Evolutionary conservation across 2,329 filamentous ascomycete species (phyloP).

Genomic region (Xylariaceae sp.): DNA sequence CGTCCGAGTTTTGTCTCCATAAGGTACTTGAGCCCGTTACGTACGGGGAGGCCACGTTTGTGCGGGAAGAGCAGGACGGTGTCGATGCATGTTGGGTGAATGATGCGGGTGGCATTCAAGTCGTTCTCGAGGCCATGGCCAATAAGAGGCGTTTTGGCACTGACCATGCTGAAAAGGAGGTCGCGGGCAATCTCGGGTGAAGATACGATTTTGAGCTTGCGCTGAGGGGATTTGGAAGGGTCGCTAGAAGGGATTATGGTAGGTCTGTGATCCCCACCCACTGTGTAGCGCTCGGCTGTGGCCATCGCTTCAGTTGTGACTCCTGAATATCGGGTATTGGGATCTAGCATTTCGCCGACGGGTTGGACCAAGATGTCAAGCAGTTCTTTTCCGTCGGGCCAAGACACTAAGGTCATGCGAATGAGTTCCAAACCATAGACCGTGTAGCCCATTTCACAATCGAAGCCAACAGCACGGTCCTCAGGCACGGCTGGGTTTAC

Average conservation of each 20-base stretch:
- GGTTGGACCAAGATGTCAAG: constrained; percentile 84
- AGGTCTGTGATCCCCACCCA: constrained; percentile 25
- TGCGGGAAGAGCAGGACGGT: constrained; percentile 83
- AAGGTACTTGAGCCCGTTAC: constrained; percentile 73
- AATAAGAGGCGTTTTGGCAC: constrained; percentile 75
- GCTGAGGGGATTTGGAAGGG: constrained; percentile 29
- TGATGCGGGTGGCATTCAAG: constrained; percentile 76
- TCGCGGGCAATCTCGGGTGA: constrained; percentile 71
- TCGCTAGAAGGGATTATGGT: constrained; percentile 22
- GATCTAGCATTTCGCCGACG: constrained; percentile 76
- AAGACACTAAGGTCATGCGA: constrained; percentile 81
- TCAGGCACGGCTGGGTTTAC: constrained; percentile 49
- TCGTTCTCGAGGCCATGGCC: constrained; percentile 97
- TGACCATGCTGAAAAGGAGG: constrained; percentile 71
- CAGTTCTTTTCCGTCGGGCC: constrained; percentile 72
- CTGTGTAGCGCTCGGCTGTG: constrained; percentile 57
- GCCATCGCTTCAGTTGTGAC: constrained; percentile 74
- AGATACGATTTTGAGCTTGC: constrained; percentile 65
- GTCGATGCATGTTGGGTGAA: constrained; percentile 82
- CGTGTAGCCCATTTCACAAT: constrained; percentile 98
- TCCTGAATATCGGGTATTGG: constrained; percentile 90
- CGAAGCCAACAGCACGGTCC: constrained; percentile 72
- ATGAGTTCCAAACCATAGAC: constrained; percentile 83
- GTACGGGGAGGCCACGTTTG: constrained; percentile 67
- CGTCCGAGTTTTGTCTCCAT: constrained; percentile 65